Percentiles rank a stretch among this genome's conserved stretches.
phyloP scores from a whole-genome alignment of 768 basidiomycete genomes.

The Tylopilus felleus region DNA sequence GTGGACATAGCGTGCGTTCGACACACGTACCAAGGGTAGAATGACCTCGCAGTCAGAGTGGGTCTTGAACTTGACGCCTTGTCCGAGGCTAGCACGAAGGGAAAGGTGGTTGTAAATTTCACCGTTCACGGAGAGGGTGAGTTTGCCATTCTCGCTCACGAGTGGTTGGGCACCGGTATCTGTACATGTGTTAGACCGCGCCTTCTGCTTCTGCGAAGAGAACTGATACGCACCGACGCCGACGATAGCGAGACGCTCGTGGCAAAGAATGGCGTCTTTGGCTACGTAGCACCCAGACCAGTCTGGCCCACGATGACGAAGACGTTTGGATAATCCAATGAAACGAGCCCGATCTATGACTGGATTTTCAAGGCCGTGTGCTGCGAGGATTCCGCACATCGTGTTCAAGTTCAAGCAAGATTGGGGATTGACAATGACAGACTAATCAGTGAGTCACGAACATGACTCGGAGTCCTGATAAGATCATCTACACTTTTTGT shows the following conservation, averaged over 20 bases:
- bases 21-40: slow-evolving; percentile 70
- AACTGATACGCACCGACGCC: slow-evolving; percentile 74
- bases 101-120: slow-evolving; percentile 98
- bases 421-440: neutral
- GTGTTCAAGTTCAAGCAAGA: slow-evolving; percentile 7
- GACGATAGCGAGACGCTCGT: slow-evolving; percentile 96
- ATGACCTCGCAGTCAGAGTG: slow-evolving; percentile 99
- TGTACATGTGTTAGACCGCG: slow-evolving; percentile 30
- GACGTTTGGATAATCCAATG: slow-evolving; percentile 83
- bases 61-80: slow-evolving; percentile 83
- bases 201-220: neutral
- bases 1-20: neutral
- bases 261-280: slow-evolving; percentile 77
- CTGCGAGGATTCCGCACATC: slow-evolving; percentile 94
- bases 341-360: slow-evolving; percentile 63
- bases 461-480: neutral
- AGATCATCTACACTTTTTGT: neutral
- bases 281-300: slow-evolving; percentile 97
- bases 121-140: slow-evolving; percentile 91
- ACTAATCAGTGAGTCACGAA: neutral
- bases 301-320: slow-evolving; percentile 94
- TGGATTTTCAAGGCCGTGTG: slow-evolving; percentile 76
- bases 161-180: slow-evolving; percentile 97
- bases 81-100: slow-evolving; percentile 63
- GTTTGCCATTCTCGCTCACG: slow-evolving; percentile 77